Conservation (phyloP, 306 rosid species). For the Cajanus cajan region DNA sequence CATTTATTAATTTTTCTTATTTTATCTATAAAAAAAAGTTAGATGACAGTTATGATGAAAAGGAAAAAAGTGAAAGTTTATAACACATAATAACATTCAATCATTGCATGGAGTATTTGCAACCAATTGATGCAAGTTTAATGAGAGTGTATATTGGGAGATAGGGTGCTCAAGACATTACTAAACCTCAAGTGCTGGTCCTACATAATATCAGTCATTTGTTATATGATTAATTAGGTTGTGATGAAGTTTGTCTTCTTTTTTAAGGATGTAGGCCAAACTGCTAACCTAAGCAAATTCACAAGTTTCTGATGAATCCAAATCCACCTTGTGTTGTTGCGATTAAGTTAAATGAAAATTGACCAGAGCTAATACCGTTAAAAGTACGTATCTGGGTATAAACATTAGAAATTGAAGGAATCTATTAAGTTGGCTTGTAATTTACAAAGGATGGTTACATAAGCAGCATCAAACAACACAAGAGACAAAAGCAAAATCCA, state of each 20-base stretch:
- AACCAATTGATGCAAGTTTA: neutral
- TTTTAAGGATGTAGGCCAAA: too few species aligned
- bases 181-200: neutral
- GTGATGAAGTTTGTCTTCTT: neutral
- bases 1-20: too few species aligned
- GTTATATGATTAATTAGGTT: too few species aligned
- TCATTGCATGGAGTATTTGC: neutral
- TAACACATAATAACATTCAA: neutral
- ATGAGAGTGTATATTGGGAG: neutral
- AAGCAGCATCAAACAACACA: conserved; percentile 16
- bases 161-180: neutral
- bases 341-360: neutral
- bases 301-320: neutral
- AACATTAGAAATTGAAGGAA: neutral
- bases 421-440: neutral
- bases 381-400: neutral
- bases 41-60: too few species aligned
- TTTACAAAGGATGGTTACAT: neutral
- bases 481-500: neutral
- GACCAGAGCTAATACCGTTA: neutral
- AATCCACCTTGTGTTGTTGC: neutral
- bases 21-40: too few species aligned
- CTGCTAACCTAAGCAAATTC: neutral
- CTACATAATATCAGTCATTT: too few species aligned
- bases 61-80: too few species aligned